A percentile compares a stretch with the other conserved stretches of the same genome.
These are phyloP conservation scores for Paramecium sonneborni DNA, from an alignment of 73 alveolate genomes.

Conservation along the genomic window DNA sequence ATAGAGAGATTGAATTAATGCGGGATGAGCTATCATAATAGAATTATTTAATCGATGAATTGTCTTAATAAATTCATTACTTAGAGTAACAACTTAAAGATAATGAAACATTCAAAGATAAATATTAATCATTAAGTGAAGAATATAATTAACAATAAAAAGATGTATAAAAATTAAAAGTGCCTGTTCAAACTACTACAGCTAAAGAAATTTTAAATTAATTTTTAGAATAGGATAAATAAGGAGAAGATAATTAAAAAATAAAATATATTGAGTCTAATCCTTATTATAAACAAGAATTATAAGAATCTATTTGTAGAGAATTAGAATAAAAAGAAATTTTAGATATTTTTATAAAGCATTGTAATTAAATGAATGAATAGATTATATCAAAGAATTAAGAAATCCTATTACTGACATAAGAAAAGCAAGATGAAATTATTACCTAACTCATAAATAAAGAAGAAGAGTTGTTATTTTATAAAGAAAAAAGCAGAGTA, in stretches of 20 bases:
- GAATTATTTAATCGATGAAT: slow-evolving; percentile 28
- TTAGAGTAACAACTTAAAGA: background rate
- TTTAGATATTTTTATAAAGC: background rate
- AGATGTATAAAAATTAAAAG: slow-evolving; percentile 1
- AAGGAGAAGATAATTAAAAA: background rate
- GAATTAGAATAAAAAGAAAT: slow-evolving; percentile 16
- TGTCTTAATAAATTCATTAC: background rate
- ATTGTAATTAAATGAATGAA: background rate
- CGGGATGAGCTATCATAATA: slow-evolving; percentile 23
- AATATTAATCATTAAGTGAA: background rate
- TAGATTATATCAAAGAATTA: background rate
- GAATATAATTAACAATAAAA: background rate
- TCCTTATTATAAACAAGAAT: background rate
- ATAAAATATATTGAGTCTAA: background rate
- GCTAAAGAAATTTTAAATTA: background rate
- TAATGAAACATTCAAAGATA: background rate
- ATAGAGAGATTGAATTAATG: slow-evolving; percentile 1
- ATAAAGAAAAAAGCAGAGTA: background rate
- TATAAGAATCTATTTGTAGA: background rate
- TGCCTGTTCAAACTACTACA: slow-evolving; percentile 3
- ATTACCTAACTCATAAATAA: background rate
- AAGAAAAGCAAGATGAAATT: background rate
- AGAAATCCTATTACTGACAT: background rate
- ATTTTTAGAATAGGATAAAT: background rate
- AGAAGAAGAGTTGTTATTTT: background rate